These are phyloP conservation scores for Colletotrichum orbiculare DNA, from an alignment of 2,329 filamentous ascomycete genomes.

Conservation along the genomic window DNA sequence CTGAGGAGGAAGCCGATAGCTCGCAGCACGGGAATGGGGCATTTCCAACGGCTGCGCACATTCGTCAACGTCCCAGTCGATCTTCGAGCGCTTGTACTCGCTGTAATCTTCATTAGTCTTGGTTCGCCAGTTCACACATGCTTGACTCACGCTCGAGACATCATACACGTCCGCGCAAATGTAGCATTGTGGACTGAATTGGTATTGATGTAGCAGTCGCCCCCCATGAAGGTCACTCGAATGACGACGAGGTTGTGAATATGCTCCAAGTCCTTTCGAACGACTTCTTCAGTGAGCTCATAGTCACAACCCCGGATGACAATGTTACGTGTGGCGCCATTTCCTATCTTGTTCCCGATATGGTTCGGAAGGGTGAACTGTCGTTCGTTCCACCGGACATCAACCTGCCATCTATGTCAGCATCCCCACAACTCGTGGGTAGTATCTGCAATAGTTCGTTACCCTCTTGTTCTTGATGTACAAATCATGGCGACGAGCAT, in stretches of 20 bases:
- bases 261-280: slow-evolving; percentile 82
- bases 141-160: slow-evolving; percentile 63
- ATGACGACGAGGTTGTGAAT: slow-evolving; percentile 83
- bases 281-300: slow-evolving; percentile 69
- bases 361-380: slow-evolving; percentile 75
- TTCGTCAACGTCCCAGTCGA: slow-evolving; percentile 79
- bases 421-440: neutral
- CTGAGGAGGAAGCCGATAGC: slow-evolving; percentile 45
- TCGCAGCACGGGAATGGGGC: slow-evolving; percentile 42
- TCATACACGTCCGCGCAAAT: slow-evolving; percentile 83
- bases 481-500: slow-evolving; percentile 73
- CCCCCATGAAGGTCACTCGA: slow-evolving; percentile 67
- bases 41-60: slow-evolving; percentile 69
- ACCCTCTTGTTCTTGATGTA: slow-evolving; percentile 77
- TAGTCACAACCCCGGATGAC: slow-evolving; percentile 70
- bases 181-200: slow-evolving; percentile 83
- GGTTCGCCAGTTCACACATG: neutral
- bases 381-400: slow-evolving; percentile 75
- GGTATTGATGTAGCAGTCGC: slow-evolving; percentile 75
- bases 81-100: slow-evolving; percentile 75
- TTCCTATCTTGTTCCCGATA: slow-evolving; percentile 71
- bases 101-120: slow-evolving; percentile 53
- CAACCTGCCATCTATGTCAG: slow-evolving; percentile 61
- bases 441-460: slow-evolving; percentile 28
- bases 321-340: slow-evolving; percentile 79